A percentile compares a stretch with the other conserved stretches of the same genome.
Evolutionary conservation across 1,284 basidiomycete genomes (phyloP).

Genomic region (Takashimella tepidaria): DNA sequence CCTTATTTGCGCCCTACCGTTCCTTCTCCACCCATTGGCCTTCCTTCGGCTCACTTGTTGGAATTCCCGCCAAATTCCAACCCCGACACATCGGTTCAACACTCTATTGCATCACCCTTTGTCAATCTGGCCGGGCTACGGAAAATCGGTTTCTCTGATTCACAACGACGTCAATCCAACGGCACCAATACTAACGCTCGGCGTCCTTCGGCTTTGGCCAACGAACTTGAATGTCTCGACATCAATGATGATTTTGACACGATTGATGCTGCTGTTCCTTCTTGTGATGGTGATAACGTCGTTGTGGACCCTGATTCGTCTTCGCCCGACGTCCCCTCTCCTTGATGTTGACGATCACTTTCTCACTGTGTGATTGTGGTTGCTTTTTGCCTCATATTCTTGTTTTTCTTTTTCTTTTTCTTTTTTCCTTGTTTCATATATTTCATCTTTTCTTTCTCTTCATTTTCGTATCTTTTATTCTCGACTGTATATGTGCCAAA

Average conservation of each 20-base stretch:
- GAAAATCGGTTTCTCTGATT: conserved; percentile 6
- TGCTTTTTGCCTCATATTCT: neutral
- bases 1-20: conserved; percentile 23
- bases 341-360: neutral
- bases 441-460: neutral
- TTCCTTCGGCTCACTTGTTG: conserved; percentile 21
- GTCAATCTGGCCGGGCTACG: conserved; percentile 13
- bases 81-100: conserved; percentile 13
- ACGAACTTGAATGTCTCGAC: conserved; percentile 15
- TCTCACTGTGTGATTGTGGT: conserved; percentile 1
- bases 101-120: conserved; percentile 32
- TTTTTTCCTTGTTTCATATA: no score
- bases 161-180: conserved; percentile 1
- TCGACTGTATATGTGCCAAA: no score
- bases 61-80: conserved; percentile 13
- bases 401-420: neutral
- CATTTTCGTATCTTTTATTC: neutral
- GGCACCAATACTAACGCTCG: no score
- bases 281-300: neutral
- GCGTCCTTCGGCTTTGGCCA: conserved; percentile 10
- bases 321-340: neutral
- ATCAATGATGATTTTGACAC: conserved; percentile 1
- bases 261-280: neutral
- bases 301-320: neutral
- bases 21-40: conserved; percentile 29